These are phyloP conservation scores for Nadsonia starkeyi-henricii DNA, from an alignment of 1,139 yeast species.

Conservation along the genomic window DNA sequence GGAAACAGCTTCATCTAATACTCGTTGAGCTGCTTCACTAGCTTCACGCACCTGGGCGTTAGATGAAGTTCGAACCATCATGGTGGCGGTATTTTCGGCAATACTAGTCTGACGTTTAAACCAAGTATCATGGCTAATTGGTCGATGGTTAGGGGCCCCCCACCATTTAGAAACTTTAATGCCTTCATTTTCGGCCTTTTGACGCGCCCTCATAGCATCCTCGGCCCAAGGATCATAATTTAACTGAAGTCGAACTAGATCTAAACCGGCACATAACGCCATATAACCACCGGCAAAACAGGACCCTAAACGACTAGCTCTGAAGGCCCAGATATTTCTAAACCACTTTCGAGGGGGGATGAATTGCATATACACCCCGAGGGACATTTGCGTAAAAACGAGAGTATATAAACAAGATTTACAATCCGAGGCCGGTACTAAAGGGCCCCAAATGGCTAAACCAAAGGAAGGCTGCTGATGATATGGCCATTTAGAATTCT, in stretches of 20 bases:
- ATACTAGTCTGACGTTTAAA: background rate
- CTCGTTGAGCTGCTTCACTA: background rate
- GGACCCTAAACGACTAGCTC: background rate
- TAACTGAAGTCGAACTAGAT: constrained; percentile 1
- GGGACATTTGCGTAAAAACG: constrained; percentile 3
- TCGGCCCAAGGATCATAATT: constrained; percentile 6
- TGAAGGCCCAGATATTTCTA: background rate
- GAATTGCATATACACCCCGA: constrained; percentile 1
- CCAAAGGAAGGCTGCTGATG: constrained; percentile 3
- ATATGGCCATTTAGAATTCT: background rate
- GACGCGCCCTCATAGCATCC: constrained; percentile 2
- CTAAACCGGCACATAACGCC: background rate
- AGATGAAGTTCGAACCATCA: background rate
- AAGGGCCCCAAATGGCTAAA: constrained; percentile 3
- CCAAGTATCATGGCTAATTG: background rate
- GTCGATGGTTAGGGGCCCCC: constrained; percentile 6
- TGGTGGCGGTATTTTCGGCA: background rate
- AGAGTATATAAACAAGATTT: background rate
- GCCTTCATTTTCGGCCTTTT: constrained; percentile 5
- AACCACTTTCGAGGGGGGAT: constrained; percentile 3
- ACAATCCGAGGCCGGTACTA: constrained; percentile 5
- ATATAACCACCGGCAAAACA: background rate
- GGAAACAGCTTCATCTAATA: background rate
- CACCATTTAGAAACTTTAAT: constrained; percentile 5
- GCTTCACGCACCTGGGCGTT: background rate